Conservation (phyloP, 768 basidiomycete genomes). For the Mycena latifolia region DNA sequence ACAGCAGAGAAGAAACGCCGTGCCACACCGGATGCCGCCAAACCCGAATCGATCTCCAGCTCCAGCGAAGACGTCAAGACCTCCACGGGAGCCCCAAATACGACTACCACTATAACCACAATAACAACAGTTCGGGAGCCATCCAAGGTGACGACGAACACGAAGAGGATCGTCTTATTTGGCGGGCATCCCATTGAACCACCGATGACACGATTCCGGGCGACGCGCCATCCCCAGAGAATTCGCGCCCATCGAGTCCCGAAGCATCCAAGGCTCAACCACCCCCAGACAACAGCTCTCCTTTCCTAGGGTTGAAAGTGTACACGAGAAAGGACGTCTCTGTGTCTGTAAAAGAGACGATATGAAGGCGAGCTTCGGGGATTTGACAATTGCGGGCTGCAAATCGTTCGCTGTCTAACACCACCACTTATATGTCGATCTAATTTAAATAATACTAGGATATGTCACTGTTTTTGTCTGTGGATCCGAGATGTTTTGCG, state of each 20-base stretch:
- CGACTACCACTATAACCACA: constrained; percentile 29
- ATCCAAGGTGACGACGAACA: constrained; percentile 25
- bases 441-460: too few species aligned
- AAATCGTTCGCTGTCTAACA: constrained; percentile 18
- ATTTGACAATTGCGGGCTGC: constrained; percentile 23
- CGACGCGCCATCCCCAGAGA: background rate
- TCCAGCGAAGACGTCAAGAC: constrained; percentile 1
- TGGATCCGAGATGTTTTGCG: too few species aligned
- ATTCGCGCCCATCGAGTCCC: constrained; percentile 17
- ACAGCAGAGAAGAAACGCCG: constrained; percentile 11
- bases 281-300: constrained; percentile 5
- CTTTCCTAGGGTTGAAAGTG: constrained; percentile 39
- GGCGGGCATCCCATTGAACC: constrained; percentile 4
- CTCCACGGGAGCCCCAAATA: background rate
- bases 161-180: constrained; percentile 32
- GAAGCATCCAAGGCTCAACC: background rate
- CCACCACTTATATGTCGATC: too few species aligned
- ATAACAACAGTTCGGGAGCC: constrained; percentile 17
- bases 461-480: too few species aligned
- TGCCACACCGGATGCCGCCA: background rate
- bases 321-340: constrained; percentile 36
- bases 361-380: constrained; percentile 22
- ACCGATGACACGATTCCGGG: background rate
- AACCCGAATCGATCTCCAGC: constrained; percentile 1
- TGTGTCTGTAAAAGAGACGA: constrained; percentile 37